A percentile compares a stretch with the other conserved stretches of the same genome.
Conservation (phyloP, 495 filamentous ascomycete species). For the Penicillium ochrochloron region DNA sequence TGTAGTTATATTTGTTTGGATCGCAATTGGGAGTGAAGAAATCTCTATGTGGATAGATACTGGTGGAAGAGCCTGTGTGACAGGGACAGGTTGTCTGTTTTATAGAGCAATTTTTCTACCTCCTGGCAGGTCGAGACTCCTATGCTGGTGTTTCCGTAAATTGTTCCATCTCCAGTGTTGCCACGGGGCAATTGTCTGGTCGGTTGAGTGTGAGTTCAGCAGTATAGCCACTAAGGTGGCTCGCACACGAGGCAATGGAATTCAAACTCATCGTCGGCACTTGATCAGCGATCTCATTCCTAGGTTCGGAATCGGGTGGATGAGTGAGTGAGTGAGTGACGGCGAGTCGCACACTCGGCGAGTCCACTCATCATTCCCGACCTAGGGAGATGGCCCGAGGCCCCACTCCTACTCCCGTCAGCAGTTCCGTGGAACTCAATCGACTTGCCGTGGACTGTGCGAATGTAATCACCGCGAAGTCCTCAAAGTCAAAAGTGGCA, state of each 20-base stretch:
- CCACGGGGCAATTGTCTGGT: slow-evolving; percentile 1
- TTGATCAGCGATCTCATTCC: slow-evolving; percentile 3
- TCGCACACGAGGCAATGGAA: not conserved
- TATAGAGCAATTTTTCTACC: not conserved
- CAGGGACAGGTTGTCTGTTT: slow-evolving; percentile 1
- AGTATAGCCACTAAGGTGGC: not conserved
- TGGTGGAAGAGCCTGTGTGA: not conserved
- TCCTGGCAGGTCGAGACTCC: not conserved
- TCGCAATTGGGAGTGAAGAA: not conserved
- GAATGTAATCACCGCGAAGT: not conserved
- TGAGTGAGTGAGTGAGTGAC: slow-evolving; percentile 8
- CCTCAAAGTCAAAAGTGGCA: not conserved
- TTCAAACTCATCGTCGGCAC: slow-evolving; percentile 2
- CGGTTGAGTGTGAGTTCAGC: not conserved
- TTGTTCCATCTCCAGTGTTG: slow-evolving; percentile 3
- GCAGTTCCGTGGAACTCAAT: not conserved
- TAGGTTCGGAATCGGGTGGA: slow-evolving; percentile 4
- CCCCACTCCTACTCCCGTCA: not conserved
- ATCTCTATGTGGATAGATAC: not conserved
- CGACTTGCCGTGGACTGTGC: not conserved
- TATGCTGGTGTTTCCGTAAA: not conserved
- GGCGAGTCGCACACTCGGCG: slow-evolving; percentile 1
- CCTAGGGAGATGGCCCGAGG: not conserved
- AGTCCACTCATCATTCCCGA: slow-evolving; percentile 2
- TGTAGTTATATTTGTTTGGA: not conserved